phyloP scores from a whole-genome alignment of 2,329 filamentous ascomycete species.

The Didymella sp. region DNA sequence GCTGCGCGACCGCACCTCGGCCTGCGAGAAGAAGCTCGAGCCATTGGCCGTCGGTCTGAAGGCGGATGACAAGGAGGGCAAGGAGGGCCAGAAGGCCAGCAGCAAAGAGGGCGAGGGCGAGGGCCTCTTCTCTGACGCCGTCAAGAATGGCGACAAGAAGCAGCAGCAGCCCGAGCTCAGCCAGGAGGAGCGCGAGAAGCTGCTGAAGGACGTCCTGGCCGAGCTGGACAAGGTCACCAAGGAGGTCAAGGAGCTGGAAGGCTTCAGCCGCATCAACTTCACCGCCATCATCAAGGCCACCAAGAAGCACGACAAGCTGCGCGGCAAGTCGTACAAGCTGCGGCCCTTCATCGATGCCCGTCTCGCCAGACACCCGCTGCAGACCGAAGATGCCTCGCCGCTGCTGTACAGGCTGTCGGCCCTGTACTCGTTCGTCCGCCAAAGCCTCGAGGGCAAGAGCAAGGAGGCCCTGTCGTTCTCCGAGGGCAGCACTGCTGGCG shows the following conservation, averaged over 20 bases:
- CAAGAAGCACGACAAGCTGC: conserved; percentile 97
- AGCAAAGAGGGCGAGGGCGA: conserved; percentile 15
- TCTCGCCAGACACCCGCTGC: conserved; percentile 87
- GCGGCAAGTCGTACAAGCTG: conserved; percentile 84
- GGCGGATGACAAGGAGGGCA: conserved; percentile 32
- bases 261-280: conserved; percentile 95
- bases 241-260: conserved; percentile 91
- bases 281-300: conserved; percentile 97
- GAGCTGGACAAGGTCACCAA: conserved; percentile 89
- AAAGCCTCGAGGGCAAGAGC: conserved; percentile 72
- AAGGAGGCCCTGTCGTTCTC: conserved; percentile 55
- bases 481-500: conserved; percentile 54
- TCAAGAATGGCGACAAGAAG: conserved; percentile 31
- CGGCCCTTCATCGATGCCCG: conserved; percentile 90
- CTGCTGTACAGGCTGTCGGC: conserved; percentile 86
- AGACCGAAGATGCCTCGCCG: conserved; percentile 91
- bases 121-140: conserved; percentile 24
- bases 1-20: conserved; percentile 80
- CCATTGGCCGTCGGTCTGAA: conserved; percentile 56
- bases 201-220: conserved; percentile 73
- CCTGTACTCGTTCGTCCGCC: conserved; percentile 93
- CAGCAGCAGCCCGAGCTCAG: conserved; percentile 31
- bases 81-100: conserved; percentile 26
- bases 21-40: conserved; percentile 70
- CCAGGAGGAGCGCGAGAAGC: conserved; percentile 55